phyloP scores from a whole-genome alignment of 106 monocot genomes.

The Ottelia alismoides region DNA sequence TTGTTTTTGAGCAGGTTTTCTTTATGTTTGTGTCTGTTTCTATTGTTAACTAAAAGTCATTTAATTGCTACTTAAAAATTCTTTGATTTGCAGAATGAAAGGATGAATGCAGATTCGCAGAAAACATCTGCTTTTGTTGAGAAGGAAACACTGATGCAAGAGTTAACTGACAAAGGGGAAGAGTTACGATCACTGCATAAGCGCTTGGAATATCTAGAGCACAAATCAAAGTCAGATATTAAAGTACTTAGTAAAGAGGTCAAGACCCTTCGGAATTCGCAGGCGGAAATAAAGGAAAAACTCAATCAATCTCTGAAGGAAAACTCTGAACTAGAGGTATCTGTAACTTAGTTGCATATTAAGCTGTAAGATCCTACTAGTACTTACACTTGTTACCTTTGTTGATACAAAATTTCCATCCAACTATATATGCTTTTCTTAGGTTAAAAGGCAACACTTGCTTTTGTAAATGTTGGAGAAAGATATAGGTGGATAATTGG shows the following conservation, averaged over 20 bases:
- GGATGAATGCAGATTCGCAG: conserved; percentile 39
- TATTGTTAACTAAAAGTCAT: no score
- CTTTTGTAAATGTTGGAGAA: no score
- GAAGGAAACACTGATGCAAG: conserved; percentile 45
- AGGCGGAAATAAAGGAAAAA: conserved; percentile 53
- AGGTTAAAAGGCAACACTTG: no score
- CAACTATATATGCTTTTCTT: no score
- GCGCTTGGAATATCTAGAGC: conserved; percentile 44
- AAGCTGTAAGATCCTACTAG: no score
- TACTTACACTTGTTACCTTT: no score
- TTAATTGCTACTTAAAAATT: conserved; percentile 1
- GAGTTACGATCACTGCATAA: conserved; percentile 40
- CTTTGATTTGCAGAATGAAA: conserved; percentile 49
- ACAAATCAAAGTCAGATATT: conserved; percentile 85
- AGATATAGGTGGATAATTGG: no score
- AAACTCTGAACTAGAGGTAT: conserved; percentile 76
- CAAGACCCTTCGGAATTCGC: conserved; percentile 68
- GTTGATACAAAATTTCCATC: no score
- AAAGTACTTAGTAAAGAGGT: conserved; percentile 88
- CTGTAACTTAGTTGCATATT: no score
- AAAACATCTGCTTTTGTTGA: conserved; percentile 28
- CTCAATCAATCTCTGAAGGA: conserved; percentile 47
- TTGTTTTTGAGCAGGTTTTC: conserved; percentile 64
- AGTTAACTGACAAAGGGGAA: conserved; percentile 38
- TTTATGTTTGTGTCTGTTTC: no score